phyloP scores from a whole-genome alignment of 2,329 filamentous ascomycete species.

The Beauveria sp. region DNA sequence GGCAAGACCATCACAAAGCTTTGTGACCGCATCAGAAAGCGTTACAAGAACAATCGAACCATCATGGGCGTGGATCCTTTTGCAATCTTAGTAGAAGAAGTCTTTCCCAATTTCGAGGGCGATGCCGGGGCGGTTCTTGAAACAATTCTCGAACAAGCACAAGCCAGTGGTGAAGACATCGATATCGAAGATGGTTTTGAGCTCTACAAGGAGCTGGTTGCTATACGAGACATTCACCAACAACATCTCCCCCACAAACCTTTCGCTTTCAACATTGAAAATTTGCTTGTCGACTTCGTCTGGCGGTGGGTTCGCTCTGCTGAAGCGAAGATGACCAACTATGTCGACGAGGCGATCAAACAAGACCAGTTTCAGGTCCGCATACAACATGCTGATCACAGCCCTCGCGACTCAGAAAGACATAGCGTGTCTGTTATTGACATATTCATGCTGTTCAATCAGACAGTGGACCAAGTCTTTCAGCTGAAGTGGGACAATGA shows the following conservation, averaged over 20 bases:
- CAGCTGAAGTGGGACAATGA: constrained; percentile 89
- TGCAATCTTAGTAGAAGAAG: constrained; percentile 69
- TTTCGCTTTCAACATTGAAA: constrained; percentile 85
- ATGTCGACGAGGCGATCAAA: constrained; percentile 85
- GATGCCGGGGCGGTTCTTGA: constrained; percentile 81
- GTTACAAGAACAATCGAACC: constrained; percentile 79
- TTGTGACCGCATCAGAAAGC: constrained; percentile 82
- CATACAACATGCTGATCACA: constrained; percentile 51
- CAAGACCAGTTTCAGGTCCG: constrained; percentile 80
- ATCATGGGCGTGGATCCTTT: constrained; percentile 67
- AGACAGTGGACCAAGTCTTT: constrained; percentile 80
- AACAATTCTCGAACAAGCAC: constrained; percentile 67
- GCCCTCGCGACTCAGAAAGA: constrained; percentile 69
- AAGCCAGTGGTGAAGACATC: constrained; percentile 64
- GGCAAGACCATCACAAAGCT: constrained; percentile 80
- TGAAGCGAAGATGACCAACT: constrained; percentile 69
- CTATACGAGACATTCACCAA: constrained; percentile 73
- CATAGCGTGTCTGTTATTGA: constrained; percentile 93
- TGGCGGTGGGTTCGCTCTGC: constrained; percentile 89
- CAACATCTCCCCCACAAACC: constrained; percentile 63
- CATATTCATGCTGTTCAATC: constrained; percentile 87
- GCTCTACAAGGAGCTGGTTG: constrained; percentile 80
- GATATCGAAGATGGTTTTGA: constrained; percentile 90
- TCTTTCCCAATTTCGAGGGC: constrained; percentile 83
- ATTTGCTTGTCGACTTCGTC: constrained; percentile 80